These are phyloP conservation scores for Ephemerocybe angulata DNA, from an alignment of 768 basidiomycete genomes.

Conservation along the genomic window DNA sequence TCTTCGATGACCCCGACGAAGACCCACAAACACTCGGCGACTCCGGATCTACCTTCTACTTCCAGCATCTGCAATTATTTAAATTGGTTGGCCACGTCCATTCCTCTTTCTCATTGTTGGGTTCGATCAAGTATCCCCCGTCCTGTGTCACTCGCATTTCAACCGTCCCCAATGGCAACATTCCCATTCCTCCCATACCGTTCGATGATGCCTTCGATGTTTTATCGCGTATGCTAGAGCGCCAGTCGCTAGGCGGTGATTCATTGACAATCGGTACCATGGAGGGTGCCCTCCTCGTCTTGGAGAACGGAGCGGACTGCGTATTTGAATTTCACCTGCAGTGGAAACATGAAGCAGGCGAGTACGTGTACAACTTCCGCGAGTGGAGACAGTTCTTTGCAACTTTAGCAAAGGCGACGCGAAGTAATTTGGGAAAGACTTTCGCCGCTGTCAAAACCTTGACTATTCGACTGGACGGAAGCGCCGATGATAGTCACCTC, in stretches of 20 bases:
- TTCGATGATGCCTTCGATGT: neutral
- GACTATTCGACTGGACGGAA: neutral
- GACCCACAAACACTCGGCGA: neutral
- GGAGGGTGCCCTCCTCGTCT: neutral
- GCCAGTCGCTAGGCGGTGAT: neutral
- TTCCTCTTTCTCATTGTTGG: neutral
- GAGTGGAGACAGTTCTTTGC: neutral
- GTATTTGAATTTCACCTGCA: neutral
- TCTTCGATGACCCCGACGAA: neutral
- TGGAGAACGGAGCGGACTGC: neutral
- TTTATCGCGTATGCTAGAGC: neutral
- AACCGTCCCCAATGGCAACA: neutral
- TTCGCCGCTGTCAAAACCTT: neutral
- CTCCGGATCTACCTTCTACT: neutral
- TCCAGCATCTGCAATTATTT: neutral
- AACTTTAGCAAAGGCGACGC: neutral
- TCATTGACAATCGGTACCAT: neutral
- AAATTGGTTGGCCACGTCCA: neutral
- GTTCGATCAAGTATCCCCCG: neutral
- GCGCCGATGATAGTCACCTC: neutral
- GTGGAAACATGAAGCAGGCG: neutral
- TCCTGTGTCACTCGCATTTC: neutral
- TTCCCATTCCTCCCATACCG: neutral
- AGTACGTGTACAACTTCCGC: neutral
- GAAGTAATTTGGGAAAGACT: neutral